Evolutionary conservation across 2,329 filamentous ascomycete genomes (phyloP), one percentile per base, ranked within the genome.

Genomic region (Fusarium mundagurra): DNA sequence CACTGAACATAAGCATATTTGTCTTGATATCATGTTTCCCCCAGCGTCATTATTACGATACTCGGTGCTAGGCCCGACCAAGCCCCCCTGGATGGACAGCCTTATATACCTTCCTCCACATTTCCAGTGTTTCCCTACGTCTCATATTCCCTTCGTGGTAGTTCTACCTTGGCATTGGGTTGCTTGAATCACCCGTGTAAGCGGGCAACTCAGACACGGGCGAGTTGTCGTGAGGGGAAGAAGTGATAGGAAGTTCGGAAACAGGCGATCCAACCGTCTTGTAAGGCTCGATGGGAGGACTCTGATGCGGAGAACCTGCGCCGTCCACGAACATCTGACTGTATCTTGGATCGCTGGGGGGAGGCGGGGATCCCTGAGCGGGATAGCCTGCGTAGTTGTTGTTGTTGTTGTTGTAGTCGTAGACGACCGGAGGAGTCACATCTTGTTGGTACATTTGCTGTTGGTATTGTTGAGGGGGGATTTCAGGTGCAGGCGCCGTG

Each of bases 31-130:
- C 7, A 33, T 16, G 18, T 33, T n/a, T 2, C 2, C 22, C 29
- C 29, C 10, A n/a, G n/a, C 4, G 16, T 18, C 11, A 33, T n/a
- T n/a, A 18, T 12, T 2, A 29, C 29, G 8, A n/a, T 18, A 50
- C 5, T n/a, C 1, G 16, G 5, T 13, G 29, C 29, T n/a, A 18
- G 14, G 16, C 22, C 14, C 5, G n/a, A 43, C 8, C 8, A 24
- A 43, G 0, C 13, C 5, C 36, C 31, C 12, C 17, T 45, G 11
- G 5, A 45, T 20, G 22, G 22, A 24, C 6, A 29, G 13, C 14
- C 29, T 31, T n/a, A 31, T 9, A 6, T 18, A n/a, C 29, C 1
- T 22, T n/a, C 13, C 0, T n/a, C 5, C 14, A 12, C 3, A 50
- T 50, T 13, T 48, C 10, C 20, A 3, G 20, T 31, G 7, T 9